Evolutionary conservation across 2,329 filamentous ascomycete species (phyloP), one percentile per base, ranked within the genome.

Genomic region (Penicillium sp.): DNA sequence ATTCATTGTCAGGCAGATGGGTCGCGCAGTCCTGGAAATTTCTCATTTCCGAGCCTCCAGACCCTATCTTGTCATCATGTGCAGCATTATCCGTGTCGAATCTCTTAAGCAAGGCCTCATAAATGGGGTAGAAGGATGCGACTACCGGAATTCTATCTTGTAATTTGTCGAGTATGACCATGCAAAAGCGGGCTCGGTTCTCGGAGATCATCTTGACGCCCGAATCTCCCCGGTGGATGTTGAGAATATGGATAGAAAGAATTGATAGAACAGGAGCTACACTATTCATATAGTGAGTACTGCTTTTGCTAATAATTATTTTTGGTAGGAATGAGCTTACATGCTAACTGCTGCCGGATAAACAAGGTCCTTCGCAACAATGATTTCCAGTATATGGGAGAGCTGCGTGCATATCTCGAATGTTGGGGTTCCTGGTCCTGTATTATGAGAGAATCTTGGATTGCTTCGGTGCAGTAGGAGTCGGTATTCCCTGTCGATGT

Each of bases 181-280:
- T 65, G 36, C 62, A 65, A 33, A 67, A 56, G 3, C 51, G 53
- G n/a, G 63, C 60, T 34, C 65, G 58, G 51, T 66, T 58, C 28
- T 67, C 59, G 13, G 64, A 64, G n/a, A 66, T 58, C 29, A 62
- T 51, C 40, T 48, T 57, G 18, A 56, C 34, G 14, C 58, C 59
- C 1, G 52, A 2, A 26, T 56, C 42, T 2, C 54, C 48, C 33
- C 45, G 51, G 37, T 54, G 52, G n/a, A 67, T 64, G 31, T 62
- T 58, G 10, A 55, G 42, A 10, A 62, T 54, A 19, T 64, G 39
- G 16, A 63, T 56, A 6, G 47, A 45, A 31, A 61, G 56, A 4
- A 54, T 49, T 1, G 51, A 58, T 21, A 62, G 39, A 13, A 56
- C 46, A 7, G 61, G 40, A 1, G 61, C 59, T 13, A 55, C 14